These are phyloP conservation scores for Aureobasidium lini DNA, from an alignment of 2,329 filamentous ascomycete species.

Conservation along the genomic window DNA sequence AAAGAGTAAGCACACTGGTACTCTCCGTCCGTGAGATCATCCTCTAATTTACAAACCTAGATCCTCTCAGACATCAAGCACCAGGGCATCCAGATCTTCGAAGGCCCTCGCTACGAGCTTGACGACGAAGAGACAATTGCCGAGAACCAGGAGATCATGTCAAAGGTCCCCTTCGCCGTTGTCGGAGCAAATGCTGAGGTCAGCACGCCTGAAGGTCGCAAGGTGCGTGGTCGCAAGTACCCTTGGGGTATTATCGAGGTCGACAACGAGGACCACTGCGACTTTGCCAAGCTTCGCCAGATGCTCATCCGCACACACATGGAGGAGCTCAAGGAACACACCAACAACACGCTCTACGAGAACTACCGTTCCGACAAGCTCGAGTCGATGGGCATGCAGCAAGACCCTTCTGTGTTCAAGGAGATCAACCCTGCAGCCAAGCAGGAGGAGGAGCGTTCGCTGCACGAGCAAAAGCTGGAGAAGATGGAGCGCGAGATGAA, in stretches of 20 bases:
- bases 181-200: slow-evolving; percentile 96
- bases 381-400: slow-evolving; percentile 93
- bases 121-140: slow-evolving; percentile 99
- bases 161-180: slow-evolving; percentile 96
- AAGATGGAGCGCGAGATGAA: slow-evolving; percentile 99
- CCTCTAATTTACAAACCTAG: slow-evolving; percentile 39
- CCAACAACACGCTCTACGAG: slow-evolving; percentile 97
- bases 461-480: slow-evolving; percentile 98
- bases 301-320: slow-evolving; percentile 99
- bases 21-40: neutral
- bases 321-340: slow-evolving; percentile 99
- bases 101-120: slow-evolving; percentile 95
- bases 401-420: slow-evolving; percentile 99
- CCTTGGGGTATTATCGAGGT: slow-evolving; percentile 99
- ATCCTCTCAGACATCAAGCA: slow-evolving; percentile 95
- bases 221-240: slow-evolving; percentile 91
- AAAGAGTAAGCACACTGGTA: slow-evolving; percentile 61
- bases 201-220: slow-evolving; percentile 81
- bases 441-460: slow-evolving; percentile 95
- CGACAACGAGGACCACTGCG: slow-evolving; percentile 99
- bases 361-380: slow-evolving; percentile 99
- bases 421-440: slow-evolving; percentile 99
- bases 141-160: slow-evolving; percentile 99
- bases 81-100: slow-evolving; percentile 98
- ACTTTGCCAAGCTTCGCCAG: slow-evolving; percentile 98